Evolutionary conservation across 106 monocot species (phyloP), one percentile per base, ranked within the genome.

Genomic region (Alisma plantagoaquatica): DNA sequence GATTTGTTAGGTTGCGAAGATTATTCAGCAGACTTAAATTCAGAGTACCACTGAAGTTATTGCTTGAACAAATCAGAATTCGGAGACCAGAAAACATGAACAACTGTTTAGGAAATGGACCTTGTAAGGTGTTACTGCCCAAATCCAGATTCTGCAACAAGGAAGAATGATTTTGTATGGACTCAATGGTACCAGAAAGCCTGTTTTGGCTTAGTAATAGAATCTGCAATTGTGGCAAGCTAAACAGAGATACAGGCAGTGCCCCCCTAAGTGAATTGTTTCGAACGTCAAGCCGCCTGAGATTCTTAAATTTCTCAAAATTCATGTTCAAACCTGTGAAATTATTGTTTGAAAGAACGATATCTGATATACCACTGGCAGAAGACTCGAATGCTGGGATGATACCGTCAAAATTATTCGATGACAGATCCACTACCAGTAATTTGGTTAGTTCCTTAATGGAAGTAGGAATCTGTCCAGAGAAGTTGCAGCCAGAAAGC

Each of bases 21-120:
- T 31, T 35, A 10, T n/a, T 11, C 25, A 92, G 25, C 38, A 32
- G 41, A 8, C 56, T 50, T 3, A 92, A 35, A 16, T 55, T 41
- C 33, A 92, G 9, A 4, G 31, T 71, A 1, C 86, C 92, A 55
- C 31, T 82, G 30, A 92, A 74, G 35, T 70, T 62, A 54, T 79
- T 88, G 12, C 46, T 50, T 63, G 62, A 52, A 15, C 81, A 50
- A 2, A 10, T 2, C 19, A 87, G 68, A 41, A 43, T 9, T 9
- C 50, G 45, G 8, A 87, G 71, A 2, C 56, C 58, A 1, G 66
- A 56, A 1, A 84, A 58, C 46, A 46, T 29, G 33, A 66, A 67
- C 0, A 80, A 21, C 3, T 74, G 77, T 17, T 0, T 33, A 5
- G 80, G 90, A 42, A 91, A 69, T 0, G 53, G 27, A 23, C 80